phyloP scores from a whole-genome alignment of 768 basidiomycete species.

The Chiua virens region DNA sequence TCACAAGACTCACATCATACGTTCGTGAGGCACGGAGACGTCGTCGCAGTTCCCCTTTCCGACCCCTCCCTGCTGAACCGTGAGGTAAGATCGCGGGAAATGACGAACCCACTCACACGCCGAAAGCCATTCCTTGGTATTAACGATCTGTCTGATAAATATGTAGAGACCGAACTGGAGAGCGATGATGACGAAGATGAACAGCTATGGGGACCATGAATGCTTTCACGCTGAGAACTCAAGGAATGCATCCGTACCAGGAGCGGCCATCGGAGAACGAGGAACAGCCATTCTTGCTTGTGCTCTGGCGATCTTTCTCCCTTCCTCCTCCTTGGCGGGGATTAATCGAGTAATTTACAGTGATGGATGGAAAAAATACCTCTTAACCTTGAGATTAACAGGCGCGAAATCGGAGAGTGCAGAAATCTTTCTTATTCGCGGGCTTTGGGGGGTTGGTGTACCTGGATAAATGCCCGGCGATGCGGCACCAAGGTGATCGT shows the following conservation, averaged over 20 bases:
- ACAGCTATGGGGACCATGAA: slow-evolving; percentile 46
- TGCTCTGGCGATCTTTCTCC: slow-evolving; percentile 36
- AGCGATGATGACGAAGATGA: slow-evolving; percentile 83
- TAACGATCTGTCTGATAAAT: slow-evolving; percentile 87
- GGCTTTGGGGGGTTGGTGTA: slow-evolving; percentile 28
- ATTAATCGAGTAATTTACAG: neutral
- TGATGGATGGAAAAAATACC: slow-evolving; percentile 38
- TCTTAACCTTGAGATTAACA: slow-evolving; percentile 79
- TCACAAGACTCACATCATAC: slow-evolving; percentile 56
- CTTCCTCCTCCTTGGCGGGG: slow-evolving; percentile 36
- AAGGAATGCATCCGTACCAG: slow-evolving; percentile 48
- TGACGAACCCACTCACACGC: slow-evolving; percentile 59
- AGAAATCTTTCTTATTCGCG: slow-evolving; percentile 74
- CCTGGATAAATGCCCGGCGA: slow-evolving; percentile 26
- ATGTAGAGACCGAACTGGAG: slow-evolving; percentile 87
- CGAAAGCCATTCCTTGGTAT: slow-evolving; percentile 89
- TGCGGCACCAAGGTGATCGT: slow-evolving; percentile 17
- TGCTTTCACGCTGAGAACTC: neutral
- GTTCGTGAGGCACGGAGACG: slow-evolving; percentile 70
- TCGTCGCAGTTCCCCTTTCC: slow-evolving; percentile 75
- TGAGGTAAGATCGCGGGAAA: neutral
- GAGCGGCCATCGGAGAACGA: slow-evolving; percentile 84
- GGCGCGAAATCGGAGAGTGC: slow-evolving; percentile 90
- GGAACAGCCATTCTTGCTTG: slow-evolving; percentile 71
- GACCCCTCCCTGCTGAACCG: slow-evolving; percentile 70